These are phyloP conservation scores for Stagonosporopsis chrysanthemi DNA, from an alignment of 2,329 filamentous ascomycete genomes.

Conservation along the genomic window DNA sequence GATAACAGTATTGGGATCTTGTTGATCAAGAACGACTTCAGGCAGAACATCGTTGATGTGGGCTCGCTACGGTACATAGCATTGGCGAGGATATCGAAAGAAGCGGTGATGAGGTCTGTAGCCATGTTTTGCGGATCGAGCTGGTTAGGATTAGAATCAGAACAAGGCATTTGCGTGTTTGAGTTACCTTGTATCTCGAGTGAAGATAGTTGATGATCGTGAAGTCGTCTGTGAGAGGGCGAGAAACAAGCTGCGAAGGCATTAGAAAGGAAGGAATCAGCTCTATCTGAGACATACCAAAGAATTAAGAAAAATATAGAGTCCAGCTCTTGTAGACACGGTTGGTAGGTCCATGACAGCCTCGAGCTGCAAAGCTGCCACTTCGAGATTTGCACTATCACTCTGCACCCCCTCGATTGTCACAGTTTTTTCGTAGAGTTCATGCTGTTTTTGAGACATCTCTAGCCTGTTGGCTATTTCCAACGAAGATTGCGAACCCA, in stretches of 20 bases:
- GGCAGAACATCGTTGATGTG: conserved; percentile 68
- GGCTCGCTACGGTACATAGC: conserved; percentile 76
- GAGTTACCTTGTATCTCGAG: conserved; percentile 78
- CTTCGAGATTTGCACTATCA: conserved; percentile 50
- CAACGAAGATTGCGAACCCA: conserved; percentile 59
- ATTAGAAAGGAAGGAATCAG: conserved; percentile 40
- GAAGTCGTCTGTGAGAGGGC: conserved; percentile 83
- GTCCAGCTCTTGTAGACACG: conserved; percentile 77
- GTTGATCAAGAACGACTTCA: conserved; percentile 88
- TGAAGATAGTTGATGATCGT: conserved; percentile 81
- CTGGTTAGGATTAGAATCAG: conserved; percentile 54
- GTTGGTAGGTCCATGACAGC: conserved; percentile 71
- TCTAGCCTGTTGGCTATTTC: conserved; percentile 53
- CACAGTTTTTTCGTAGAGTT: conserved; percentile 53
- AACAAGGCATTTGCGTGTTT: conserved; percentile 14
- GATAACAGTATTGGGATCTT: conserved; percentile 69
- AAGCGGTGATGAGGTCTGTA: conserved; percentile 83
- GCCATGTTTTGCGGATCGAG: conserved; percentile 79
- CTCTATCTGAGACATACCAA: conserved; percentile 62
- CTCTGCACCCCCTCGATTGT: conserved; percentile 53
- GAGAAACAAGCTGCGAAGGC: conserved; percentile 72
- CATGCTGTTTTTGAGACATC: conserved; percentile 51
- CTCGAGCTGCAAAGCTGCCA: conserved; percentile 60
- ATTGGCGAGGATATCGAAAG: conserved; percentile 90
- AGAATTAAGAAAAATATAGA: conserved; percentile 86